Evolutionary conservation across 495 filamentous ascomycete genomes (phyloP).

Genomic region (Penicillium coprophilum): DNA sequence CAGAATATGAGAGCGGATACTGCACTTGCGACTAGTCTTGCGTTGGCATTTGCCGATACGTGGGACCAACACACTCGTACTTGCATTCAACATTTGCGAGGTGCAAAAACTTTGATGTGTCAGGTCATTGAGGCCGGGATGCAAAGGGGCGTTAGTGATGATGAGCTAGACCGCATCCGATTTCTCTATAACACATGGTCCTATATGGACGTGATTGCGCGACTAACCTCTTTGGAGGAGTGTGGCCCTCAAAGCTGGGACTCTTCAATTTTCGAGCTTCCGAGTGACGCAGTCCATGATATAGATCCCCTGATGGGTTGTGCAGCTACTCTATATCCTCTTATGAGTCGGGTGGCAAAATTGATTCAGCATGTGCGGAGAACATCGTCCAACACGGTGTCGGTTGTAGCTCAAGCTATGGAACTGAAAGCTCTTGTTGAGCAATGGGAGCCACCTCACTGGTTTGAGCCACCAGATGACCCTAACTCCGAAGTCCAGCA

Average conservation of each 20-base stretch:
- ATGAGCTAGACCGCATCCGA: slow-evolving; percentile 57
- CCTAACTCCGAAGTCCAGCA: slow-evolving; percentile 63
- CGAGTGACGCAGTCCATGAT: slow-evolving; percentile 49
- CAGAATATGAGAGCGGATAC: slow-evolving; percentile 62
- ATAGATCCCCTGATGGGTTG: slow-evolving; percentile 79
- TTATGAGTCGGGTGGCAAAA: slow-evolving; percentile 68
- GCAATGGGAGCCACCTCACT: slow-evolving; percentile 59
- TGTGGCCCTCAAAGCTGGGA: slow-evolving; percentile 58
- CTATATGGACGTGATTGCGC: slow-evolving; percentile 80
- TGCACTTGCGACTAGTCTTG: slow-evolving; percentile 71
- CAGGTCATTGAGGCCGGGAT: slow-evolving; percentile 51
- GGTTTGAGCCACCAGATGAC: slow-evolving; percentile 65
- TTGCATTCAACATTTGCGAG: slow-evolving; percentile 70
- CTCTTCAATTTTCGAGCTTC: slow-evolving; percentile 37
- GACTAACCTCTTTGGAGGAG: slow-evolving; percentile 65
- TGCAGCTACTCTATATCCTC: slow-evolving; percentile 68
- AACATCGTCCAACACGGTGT: slow-evolving; percentile 56
- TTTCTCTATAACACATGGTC: slow-evolving; percentile 79
- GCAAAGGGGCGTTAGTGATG: slow-evolving; percentile 28
- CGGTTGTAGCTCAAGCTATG: slow-evolving; percentile 63
- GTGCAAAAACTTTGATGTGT: slow-evolving; percentile 64
- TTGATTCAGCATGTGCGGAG: slow-evolving; percentile 65
- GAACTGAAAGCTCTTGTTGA: slow-evolving; percentile 64
- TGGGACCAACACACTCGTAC: slow-evolving; percentile 78
- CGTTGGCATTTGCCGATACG: slow-evolving; percentile 72